Base-by-base conservation (phyloP, 177 flowering plant genomes). In the Vitis hybrid region DNA sequence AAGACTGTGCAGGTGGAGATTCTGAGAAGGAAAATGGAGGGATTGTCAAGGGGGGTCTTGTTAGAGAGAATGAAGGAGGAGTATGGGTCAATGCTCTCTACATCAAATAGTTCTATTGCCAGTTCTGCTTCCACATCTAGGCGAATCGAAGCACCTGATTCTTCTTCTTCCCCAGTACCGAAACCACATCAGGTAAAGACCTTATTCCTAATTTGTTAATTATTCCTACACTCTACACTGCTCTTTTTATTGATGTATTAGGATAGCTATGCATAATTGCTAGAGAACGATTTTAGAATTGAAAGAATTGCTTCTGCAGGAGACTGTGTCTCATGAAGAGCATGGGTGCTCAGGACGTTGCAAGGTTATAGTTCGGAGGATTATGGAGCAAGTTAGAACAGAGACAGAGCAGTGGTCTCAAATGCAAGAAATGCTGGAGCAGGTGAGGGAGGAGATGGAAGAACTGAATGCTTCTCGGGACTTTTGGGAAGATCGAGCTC, bases 371-470 rank as follows among this genome's bases (percentile, higher is more conserved):
- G 85, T 92, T 56, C 66, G 82, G 78, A 88, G 82, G 73, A 84
- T 94, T 4, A 76, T 87, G 22, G 98, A 89, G 75, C 93, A 94
- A 69, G 97, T 90, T 61, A 68, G 88, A 65, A 84, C 81, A 3
- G 98, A 94, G 80, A 88, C 90, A 49, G 97, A 94, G 71, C 97
- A 94, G 66, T 94, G 98, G 98, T 85, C 94, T 5, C 95, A 90
- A 72, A 86, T 94, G 97, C 97, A 92, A 76, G 88, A 78, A 55
- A 92, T 94, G 97, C 77, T 90, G 51, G 84, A 75, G 59, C 87
- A 86, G 63, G 97, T 94, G 22, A 84, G 83, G 68, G 86, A 79
- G 20, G 98, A 94, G 73, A 94, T 90, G 95, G 94, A 87, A 68
- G 88, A 89, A 64, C 65, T 94, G 72, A 92, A 88, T 74, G 77